A percentile compares a stretch with the other conserved stretches of the same genome.
phyloP scores from a whole-genome alignment of 2,329 filamentous ascomycete genomes.

The Mycocentrospora acerina region DNA sequence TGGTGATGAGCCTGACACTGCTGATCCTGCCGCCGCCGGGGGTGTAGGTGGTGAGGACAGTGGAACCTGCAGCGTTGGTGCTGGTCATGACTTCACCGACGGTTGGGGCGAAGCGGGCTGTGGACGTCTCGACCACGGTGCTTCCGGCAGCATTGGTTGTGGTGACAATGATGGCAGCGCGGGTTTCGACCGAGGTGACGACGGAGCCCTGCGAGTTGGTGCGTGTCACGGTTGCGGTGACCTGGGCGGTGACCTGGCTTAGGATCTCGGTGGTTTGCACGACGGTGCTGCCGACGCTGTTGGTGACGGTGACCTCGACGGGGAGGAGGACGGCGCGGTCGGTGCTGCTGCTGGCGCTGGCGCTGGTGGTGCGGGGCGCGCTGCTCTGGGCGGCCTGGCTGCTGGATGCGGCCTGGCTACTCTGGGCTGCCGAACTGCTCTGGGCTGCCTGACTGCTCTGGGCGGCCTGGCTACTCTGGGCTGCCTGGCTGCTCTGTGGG shows the following conservation, averaged over 20 bases:
- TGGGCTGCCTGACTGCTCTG: slow-evolving; percentile 3
- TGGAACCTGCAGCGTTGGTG: slow-evolving; percentile 44
- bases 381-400: slow-evolving; percentile 2
- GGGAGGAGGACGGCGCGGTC: slow-evolving; percentile 37
- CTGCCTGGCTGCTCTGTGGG: slow-evolving; percentile 3
- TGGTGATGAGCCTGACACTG: slow-evolving; percentile 42
- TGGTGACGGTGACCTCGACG: slow-evolving; percentile 43
- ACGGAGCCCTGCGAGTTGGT: slow-evolving; percentile 44
- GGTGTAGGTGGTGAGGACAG: slow-evolving; percentile 51
- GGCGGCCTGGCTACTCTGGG: slow-evolving; percentile 4
- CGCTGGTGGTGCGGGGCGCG: slow-evolving; percentile 1
- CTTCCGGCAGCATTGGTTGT: slow-evolving; percentile 45
- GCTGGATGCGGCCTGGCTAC: not conserved
- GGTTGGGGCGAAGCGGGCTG: slow-evolving; percentile 34
- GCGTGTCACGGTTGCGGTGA: slow-evolving; percentile 40
- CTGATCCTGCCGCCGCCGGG: slow-evolving; percentile 46
- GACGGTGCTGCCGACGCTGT: slow-evolving; percentile 36
- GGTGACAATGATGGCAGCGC: slow-evolving; percentile 40
- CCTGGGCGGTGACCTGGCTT: slow-evolving; percentile 42
- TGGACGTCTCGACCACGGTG: slow-evolving; percentile 37
- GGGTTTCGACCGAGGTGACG: slow-evolving; percentile 41
- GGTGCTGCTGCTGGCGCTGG: slow-evolving; percentile 5
- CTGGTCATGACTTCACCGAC: slow-evolving; percentile 47
- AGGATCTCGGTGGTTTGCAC: slow-evolving; percentile 45
- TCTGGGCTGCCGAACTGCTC: slow-evolving; percentile 1